phyloP scores from a whole-genome alignment of 768 basidiomycete species.

The Russula compacta region DNA sequence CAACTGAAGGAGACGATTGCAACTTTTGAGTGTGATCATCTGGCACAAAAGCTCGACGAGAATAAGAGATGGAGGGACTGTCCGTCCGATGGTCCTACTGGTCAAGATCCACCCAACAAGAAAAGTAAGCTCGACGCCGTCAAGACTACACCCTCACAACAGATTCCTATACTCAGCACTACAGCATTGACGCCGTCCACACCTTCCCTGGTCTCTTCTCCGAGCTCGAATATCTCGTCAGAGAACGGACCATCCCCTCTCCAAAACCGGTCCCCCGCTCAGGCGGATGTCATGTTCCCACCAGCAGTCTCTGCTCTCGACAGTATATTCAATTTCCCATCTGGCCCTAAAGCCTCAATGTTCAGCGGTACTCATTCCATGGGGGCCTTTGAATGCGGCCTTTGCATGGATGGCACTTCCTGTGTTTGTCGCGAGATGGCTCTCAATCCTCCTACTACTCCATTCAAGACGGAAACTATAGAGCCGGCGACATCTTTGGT shows the following conservation, averaged over 20 bases:
- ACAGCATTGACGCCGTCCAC: constrained; percentile 25
- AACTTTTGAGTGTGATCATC: constrained; percentile 24
- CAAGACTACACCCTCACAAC: constrained; percentile 22
- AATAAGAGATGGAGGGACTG: constrained; percentile 54
- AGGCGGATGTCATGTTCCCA: constrained; percentile 25
- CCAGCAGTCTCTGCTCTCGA: constrained; percentile 27
- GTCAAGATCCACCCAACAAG: constrained; percentile 27
- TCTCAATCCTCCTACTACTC: constrained; percentile 31
- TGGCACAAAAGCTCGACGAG: constrained; percentile 27
- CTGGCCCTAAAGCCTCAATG: constrained; percentile 24
- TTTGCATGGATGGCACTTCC: constrained; percentile 59
- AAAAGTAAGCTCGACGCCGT: constrained; percentile 26
- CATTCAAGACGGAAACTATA: constrained; percentile 25
- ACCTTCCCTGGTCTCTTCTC: constrained; percentile 45
- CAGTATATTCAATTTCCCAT: constrained; percentile 32
- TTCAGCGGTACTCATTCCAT: constrained; percentile 26
- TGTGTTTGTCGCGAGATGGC: constrained; percentile 74
- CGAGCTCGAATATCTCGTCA: constrained; percentile 30
- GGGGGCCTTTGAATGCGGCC: constrained; percentile 56
- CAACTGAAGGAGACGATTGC: constrained; percentile 39
- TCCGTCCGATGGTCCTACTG: constrained; percentile 23
- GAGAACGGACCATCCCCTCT: constrained; percentile 28
- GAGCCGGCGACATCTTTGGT: constrained; percentile 20
- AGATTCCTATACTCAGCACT: constrained; percentile 27
- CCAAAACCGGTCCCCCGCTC: constrained; percentile 23